phyloP scores from a whole-genome alignment of 495 filamentous ascomycete genomes.

The Friedmanniomyces simplex region DNA sequence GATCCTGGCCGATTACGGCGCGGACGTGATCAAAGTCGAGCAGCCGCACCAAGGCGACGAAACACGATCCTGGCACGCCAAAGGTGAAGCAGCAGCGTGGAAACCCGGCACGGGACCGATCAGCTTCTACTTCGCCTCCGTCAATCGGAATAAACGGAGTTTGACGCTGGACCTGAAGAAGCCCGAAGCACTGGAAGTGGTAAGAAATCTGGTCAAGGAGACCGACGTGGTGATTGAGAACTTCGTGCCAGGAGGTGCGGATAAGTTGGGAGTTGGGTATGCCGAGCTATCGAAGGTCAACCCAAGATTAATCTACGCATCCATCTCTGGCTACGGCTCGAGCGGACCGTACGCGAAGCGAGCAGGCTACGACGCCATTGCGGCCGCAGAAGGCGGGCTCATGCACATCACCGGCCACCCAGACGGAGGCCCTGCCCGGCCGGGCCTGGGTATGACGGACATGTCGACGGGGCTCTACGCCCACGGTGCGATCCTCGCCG shows the following conservation, averaged over 20 bases:
- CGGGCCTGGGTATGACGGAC: conserved; percentile 30
- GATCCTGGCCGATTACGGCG: conserved; percentile 25
- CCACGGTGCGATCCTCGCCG: conserved; percentile 27
- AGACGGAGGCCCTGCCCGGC: conserved; percentile 27
- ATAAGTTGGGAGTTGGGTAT: conserved; percentile 26
- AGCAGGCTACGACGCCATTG: conserved; percentile 28
- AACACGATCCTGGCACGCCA: conserved; percentile 21
- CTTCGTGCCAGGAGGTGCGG: conserved; percentile 28
- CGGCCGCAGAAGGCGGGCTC: conserved; percentile 27
- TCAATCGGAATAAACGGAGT: conserved; percentile 24
- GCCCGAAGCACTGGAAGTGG: conserved; percentile 12
- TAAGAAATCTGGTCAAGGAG: conserved; percentile 22
- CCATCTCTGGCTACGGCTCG: conserved; percentile 28
- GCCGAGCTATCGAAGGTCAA: conserved; percentile 20
- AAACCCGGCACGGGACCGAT: conserved; percentile 18
- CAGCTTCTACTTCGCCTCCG: conserved; percentile 22
- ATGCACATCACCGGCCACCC: conserved; percentile 32
- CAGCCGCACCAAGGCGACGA: conserved; percentile 22
- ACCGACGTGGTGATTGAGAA: conserved; percentile 31
- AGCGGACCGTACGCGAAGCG: conserved; percentile 26
- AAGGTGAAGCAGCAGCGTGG: conserved; percentile 20
- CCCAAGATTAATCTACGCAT: conserved; percentile 29
- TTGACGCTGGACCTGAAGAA: conserved; percentile 23
- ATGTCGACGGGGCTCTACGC: conserved; percentile 31
- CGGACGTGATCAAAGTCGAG: conserved; percentile 29